Evolutionary conservation across 805 yeast genomes (phyloP), one percentile per base, ranked within the genome.

Genomic region (Candida namnaoensis): DNA sequence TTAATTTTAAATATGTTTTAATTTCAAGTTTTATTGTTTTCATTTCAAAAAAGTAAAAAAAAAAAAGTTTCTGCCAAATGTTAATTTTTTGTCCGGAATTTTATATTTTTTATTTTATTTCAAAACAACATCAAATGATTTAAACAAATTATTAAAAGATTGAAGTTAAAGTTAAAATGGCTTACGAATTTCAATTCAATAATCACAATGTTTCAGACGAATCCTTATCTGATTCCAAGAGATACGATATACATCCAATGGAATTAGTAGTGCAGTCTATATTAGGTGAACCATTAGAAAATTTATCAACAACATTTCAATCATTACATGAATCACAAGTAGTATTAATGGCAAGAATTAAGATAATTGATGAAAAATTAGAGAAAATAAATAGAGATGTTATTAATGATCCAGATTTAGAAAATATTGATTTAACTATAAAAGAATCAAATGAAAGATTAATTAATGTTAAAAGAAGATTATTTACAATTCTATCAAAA

Each of bases 231-330:
- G 8, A 10, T 11, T 36, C 38, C 9, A 19, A 36, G 14, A 8
- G 45, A 12, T 42, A 42, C 14, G 70, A 71, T 28, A 62, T 77
- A 13, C 83, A 78, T 51, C 81, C 82, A 0, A 68, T 78, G 36
- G 85, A 78, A 45, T 61, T 77, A 27, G 68, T 77, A 2, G 81
- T 78, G 0, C 84, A 78, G 46, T 60, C 76, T 9, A 54, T 78
- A 2, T 52, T 78, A 7, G 78, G 78, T 30, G 72, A 74, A 1
- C 71, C 82, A 2, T 56, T 78, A 8, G 82, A 78, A 35, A 61
- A 58, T 5, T 57, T 78, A 24, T 68, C 73, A 41, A 69, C 70
- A 40, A 72, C 71, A 41, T 63, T 78, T 30, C 72, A 73, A 45
- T 69, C 68, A 45, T 55, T 78, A 27, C 72, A 74, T 50, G 80